These are phyloP conservation scores for Ceratocystis colombiana DNA, from an alignment of 2,329 filamentous ascomycete species.

Conservation along the genomic window DNA sequence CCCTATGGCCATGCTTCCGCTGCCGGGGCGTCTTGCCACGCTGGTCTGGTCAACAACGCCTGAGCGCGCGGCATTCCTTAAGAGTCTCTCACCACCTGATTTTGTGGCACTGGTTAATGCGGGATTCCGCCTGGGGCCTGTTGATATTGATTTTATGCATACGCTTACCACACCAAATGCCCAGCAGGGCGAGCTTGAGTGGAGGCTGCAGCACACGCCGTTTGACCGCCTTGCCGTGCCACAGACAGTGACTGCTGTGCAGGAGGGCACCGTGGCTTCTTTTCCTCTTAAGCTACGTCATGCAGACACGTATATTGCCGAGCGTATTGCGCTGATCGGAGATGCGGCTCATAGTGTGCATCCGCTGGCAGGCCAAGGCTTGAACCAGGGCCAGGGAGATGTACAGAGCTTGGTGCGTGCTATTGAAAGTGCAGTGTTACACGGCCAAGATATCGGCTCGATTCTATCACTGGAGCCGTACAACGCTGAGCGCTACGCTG, in stretches of 20 bases:
- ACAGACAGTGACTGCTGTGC: constrained; percentile 57
- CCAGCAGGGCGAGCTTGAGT: constrained; percentile 67
- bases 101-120: constrained; percentile 87
- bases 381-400: constrained; percentile 89
- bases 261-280: constrained; percentile 69
- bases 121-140: constrained; percentile 69
- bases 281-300: constrained; percentile 89
- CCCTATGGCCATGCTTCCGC: constrained; percentile 79
- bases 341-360: constrained; percentile 94
- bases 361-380: constrained; percentile 83
- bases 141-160: constrained; percentile 78
- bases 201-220: constrained; percentile 65
- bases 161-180: constrained; percentile 39
- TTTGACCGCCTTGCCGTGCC: constrained; percentile 49
- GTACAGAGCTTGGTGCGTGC: constrained; percentile 66
- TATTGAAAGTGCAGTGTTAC: constrained; percentile 64
- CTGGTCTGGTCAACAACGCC: constrained; percentile 94
- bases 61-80: constrained; percentile 65
- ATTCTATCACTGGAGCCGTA: constrained; percentile 72
- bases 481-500: constrained; percentile 66
- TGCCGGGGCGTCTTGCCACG: constrained; percentile 72
- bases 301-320: constrained; percentile 83
- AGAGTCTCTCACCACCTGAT: constrained; percentile 59
- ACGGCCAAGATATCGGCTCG: constrained; percentile 80
- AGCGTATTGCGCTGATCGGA: constrained; percentile 83